Evolutionary conservation across 75 land plant species (phyloP).

Genomic region (Adiantum capillusveneris): DNA sequence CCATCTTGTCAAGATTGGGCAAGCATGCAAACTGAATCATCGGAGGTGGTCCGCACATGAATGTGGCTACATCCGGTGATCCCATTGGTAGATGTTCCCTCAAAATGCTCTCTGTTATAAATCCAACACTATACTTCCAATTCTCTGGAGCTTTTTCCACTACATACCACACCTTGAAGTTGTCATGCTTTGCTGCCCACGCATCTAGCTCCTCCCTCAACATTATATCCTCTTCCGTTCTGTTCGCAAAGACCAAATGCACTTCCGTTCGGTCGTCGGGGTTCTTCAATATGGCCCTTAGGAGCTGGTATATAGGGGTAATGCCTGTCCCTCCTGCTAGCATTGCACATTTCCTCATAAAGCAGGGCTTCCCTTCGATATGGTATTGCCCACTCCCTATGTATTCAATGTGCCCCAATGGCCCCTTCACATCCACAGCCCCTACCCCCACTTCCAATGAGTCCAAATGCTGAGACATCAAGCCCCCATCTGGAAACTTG

Average conservation of each 20-base stretch:
- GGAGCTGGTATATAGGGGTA: constrained; percentile 86
- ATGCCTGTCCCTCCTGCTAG: constrained; percentile 92
- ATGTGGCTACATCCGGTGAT: constrained; percentile 30
- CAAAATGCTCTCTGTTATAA: constrained; percentile 45
- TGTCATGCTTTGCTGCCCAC: constrained; percentile 39
- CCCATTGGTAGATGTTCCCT: constrained; percentile 58
- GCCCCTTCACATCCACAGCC: constrained; percentile 62
- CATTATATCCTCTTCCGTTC: constrained; percentile 72
- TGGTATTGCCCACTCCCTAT: constrained; percentile 52
- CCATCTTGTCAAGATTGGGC: constrained; percentile 68
- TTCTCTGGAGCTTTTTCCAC: constrained; percentile 27
- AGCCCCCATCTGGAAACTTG: constrained; percentile 77
- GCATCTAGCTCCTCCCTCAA: constrained; percentile 60
- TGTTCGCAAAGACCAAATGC: constrained; percentile 65
- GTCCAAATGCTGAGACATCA: constrained; percentile 79
- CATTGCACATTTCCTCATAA: constrained; percentile 62
- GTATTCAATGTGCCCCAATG: constrained; percentile 80
- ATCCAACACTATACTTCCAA: constrained; percentile 63
- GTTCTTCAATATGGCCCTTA: constrained; percentile 64
- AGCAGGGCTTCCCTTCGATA: constrained; percentile 41
- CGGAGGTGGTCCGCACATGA: constrained; percentile 81
- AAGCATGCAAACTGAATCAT: constrained; percentile 65
- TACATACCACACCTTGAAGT: constrained; percentile 84
- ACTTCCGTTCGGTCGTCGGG: constrained; percentile 68
- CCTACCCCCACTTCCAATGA: constrained; percentile 34